These are phyloP conservation scores for Aspergillus affinis DNA, from an alignment of 495 filamentous ascomycete species.

Conservation along the genomic window DNA sequence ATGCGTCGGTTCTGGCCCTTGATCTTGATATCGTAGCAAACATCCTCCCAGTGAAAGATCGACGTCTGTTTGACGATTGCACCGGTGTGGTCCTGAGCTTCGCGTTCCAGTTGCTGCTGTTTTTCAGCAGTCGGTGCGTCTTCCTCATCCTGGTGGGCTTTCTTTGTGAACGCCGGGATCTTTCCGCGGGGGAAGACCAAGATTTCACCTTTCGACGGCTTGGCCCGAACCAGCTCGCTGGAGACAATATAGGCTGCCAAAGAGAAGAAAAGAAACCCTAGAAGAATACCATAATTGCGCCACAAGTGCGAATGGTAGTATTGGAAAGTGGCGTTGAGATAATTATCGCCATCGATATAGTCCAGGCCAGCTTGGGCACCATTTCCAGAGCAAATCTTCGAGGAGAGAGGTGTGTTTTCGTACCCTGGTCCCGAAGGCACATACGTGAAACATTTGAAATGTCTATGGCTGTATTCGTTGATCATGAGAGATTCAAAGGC, in stretches of 20 bases:
- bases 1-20: constrained; percentile 73
- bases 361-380: constrained; percentile 59
- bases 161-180: constrained; percentile 59
- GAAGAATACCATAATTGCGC: constrained; percentile 80
- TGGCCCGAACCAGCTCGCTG: constrained; percentile 73
- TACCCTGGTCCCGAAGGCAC: constrained; percentile 60
- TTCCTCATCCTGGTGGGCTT: constrained; percentile 40
- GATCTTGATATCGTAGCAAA: constrained; percentile 88
- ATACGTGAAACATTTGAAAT: constrained; percentile 61
- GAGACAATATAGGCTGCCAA: constrained; percentile 63
- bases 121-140: constrained; percentile 40
- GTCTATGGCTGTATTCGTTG: constrained; percentile 75
- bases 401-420: constrained; percentile 37
- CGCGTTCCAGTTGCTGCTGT: constrained; percentile 9
- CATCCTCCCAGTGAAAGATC: constrained; percentile 83
- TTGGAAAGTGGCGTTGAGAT: constrained; percentile 57
- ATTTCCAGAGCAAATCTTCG: constrained; percentile 57
- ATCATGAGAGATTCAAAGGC: constrained; percentile 87
- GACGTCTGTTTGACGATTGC: constrained; percentile 56
- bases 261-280: constrained; percentile 71
- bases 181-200: constrained; percentile 80
- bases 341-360: constrained; percentile 66
- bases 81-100: constrained; percentile 19
- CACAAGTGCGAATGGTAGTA: constrained; percentile 66
- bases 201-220: constrained; percentile 86